phyloP scores from a whole-genome alignment of 1,139 yeast species.

The Scheffersomyces quercinus region DNA sequence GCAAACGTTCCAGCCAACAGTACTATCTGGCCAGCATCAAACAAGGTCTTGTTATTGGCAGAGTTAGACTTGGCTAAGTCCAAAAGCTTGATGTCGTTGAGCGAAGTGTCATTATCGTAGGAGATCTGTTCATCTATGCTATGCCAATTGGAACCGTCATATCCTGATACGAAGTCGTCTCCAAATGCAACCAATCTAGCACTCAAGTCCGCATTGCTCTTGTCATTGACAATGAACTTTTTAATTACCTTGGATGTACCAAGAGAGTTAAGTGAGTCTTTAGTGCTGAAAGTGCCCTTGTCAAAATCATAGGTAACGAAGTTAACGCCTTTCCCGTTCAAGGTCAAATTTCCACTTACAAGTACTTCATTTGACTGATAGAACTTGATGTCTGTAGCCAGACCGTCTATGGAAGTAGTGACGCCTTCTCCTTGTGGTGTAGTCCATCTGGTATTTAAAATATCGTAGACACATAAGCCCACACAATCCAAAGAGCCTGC shows the following conservation, averaged over 20 bases:
- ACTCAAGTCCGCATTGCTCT: constrained; percentile 35
- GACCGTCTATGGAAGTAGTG: constrained; percentile 44
- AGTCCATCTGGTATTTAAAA: constrained; percentile 56
- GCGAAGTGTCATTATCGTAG: constrained; percentile 24
- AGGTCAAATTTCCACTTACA: constrained; percentile 60
- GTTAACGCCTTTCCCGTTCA: constrained; percentile 33
- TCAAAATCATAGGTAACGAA: constrained; percentile 58
- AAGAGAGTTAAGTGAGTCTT: constrained; percentile 23
- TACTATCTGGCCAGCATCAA: constrained; percentile 48
- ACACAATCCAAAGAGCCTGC: constrained; percentile 64
- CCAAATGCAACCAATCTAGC: constrained; percentile 62
- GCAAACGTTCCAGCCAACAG: constrained; percentile 64
- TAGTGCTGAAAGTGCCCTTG: constrained; percentile 22
- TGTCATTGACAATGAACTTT: constrained; percentile 51
- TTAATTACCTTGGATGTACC: constrained; percentile 43
- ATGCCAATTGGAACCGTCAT: constrained; percentile 51
- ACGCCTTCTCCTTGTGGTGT: constrained; percentile 43
- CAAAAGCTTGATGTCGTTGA: constrained; percentile 45
- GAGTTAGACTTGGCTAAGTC: constrained; percentile 26
- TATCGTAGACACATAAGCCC: constrained; percentile 68
- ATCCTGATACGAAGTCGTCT: constrained; percentile 46
- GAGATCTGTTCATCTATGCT: constrained; percentile 39
- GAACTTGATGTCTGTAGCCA: constrained; percentile 56
- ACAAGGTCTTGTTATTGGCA: constrained; percentile 32
- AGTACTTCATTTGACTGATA: constrained; percentile 51